A percentile compares a stretch with the other conserved stretches of the same genome.
These are phyloP conservation scores for Talaromyces pinophilus DNA, from an alignment of 2,329 filamentous ascomycete genomes.

Conservation along the genomic window DNA sequence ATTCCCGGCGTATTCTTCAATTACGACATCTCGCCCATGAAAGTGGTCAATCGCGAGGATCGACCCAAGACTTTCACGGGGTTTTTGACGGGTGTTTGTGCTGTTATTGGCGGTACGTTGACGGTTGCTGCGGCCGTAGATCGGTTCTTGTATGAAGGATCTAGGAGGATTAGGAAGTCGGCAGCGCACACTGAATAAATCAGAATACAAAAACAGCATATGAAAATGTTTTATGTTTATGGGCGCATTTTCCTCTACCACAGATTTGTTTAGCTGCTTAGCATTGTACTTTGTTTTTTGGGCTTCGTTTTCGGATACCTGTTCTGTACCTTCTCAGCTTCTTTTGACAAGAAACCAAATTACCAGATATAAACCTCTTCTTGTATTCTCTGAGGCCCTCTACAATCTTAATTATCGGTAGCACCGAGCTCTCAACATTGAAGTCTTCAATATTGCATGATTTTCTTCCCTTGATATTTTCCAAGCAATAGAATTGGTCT, in stretches of 20 bases:
- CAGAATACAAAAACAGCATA: conserved; percentile 1
- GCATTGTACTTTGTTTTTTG: neutral
- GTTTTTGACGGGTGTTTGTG: conserved; percentile 92
- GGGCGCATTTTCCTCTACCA: neutral
- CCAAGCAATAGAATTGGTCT: neutral
- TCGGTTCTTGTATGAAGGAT: conserved; percentile 86
- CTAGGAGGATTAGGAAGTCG: conserved; percentile 81
- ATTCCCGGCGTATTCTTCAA: conserved; percentile 99
- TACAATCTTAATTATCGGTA: neutral
- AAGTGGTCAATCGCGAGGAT: conserved; percentile 95
- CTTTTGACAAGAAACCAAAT: neutral
- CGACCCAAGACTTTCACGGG: conserved; percentile 84
- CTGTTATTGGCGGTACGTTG: conserved; percentile 89
- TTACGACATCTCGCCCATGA: conserved; percentile 99
- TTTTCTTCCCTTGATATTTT: neutral
- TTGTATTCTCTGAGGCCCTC: neutral
- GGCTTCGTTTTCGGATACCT: neutral
- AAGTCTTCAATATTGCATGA: too few species aligned
- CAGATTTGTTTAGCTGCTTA: neutral
- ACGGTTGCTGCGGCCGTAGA: conserved; percentile 95
- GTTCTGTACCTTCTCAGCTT: neutral
- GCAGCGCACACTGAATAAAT: conserved; percentile 55
- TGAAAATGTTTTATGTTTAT: conserved; percentile 3
- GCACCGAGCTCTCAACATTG: too few species aligned
- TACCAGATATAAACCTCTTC: neutral